phyloP scores from a whole-genome alignment of 2,329 filamentous ascomycete species.

The Magnaporthiopsis incrustans region DNA sequence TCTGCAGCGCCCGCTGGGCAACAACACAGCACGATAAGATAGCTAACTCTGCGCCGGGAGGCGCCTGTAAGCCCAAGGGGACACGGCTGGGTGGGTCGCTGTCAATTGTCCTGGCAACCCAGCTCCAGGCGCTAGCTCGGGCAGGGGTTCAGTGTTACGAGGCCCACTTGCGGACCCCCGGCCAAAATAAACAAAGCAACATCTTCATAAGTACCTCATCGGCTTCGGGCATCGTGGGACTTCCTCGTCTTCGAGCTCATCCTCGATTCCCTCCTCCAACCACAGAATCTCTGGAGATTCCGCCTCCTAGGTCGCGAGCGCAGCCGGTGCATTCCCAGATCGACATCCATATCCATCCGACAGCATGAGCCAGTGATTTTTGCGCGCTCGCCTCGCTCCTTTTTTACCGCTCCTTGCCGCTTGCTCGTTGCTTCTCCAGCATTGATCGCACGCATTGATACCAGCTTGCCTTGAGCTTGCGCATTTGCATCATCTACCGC shows the following conservation, averaged over 20 bases:
- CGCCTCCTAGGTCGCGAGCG: not conserved
- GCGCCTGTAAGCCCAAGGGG: not conserved
- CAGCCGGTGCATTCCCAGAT: not conserved
- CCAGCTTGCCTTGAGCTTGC: not conserved
- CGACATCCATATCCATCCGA: not conserved
- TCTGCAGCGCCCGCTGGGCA: not conserved
- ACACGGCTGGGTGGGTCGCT: not conserved
- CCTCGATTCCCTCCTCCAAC: not conserved
- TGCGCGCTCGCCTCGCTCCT: conserved; percentile 2
- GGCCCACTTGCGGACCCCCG: not conserved
- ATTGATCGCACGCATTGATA: not conserved
- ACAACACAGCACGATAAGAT: not conserved
- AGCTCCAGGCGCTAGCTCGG: not conserved
- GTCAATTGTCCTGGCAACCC: not conserved
- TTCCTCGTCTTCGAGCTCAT: not conserved
- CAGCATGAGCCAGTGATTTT: not conserved
- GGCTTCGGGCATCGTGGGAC: not conserved
- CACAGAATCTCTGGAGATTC: conserved; percentile 1
- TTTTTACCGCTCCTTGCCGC: not conserved
- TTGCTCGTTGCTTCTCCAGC: not conserved
- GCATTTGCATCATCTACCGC: not conserved
- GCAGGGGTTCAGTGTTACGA: not conserved
- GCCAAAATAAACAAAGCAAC: not conserved
- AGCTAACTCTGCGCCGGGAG: not conserved
- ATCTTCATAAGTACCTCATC: not conserved